These are phyloP conservation scores for Kondoa malvinella DNA, from an alignment of 768 basidiomycete species.

Conservation along the genomic window DNA sequence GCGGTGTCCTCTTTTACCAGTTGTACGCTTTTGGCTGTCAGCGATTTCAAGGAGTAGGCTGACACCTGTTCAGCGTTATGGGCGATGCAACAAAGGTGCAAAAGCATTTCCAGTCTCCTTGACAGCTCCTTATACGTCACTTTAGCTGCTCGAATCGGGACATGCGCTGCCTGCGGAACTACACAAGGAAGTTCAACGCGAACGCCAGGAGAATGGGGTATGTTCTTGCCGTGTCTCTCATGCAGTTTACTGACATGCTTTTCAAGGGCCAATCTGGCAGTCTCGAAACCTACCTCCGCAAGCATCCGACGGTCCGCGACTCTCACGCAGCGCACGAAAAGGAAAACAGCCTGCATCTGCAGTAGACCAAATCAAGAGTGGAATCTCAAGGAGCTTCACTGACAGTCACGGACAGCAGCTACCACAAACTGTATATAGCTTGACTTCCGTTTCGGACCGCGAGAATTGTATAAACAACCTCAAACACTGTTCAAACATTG, in stretches of 20 bases:
- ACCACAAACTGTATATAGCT: too few species aligned
- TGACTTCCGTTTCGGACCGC: too few species aligned
- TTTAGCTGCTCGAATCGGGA: neutral
- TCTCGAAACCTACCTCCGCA: neutral
- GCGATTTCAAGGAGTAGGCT: too few species aligned
- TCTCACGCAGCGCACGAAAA: neutral
- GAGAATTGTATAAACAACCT: too few species aligned
- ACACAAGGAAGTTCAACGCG: neutral
- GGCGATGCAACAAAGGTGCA: neutral
- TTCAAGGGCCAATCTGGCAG: neutral
- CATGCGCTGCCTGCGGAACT: conserved; percentile 8
- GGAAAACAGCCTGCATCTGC: neutral
- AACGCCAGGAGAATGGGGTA: neutral
- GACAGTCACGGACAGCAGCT: too few species aligned
- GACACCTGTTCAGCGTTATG: too few species aligned
- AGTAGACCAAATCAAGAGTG: too few species aligned
- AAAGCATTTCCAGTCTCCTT: too few species aligned
- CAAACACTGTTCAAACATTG: too few species aligned
- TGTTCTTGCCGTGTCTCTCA: neutral
- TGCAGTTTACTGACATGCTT: neutral
- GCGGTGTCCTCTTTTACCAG: neutral
- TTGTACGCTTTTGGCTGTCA: too few species aligned
- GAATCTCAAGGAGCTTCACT: too few species aligned
- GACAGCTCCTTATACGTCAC: too few species aligned
- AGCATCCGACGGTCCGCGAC: neutral